phyloP scores from a whole-genome alignment of 345 rosid species.

The Geranium rotundifolium region DNA sequence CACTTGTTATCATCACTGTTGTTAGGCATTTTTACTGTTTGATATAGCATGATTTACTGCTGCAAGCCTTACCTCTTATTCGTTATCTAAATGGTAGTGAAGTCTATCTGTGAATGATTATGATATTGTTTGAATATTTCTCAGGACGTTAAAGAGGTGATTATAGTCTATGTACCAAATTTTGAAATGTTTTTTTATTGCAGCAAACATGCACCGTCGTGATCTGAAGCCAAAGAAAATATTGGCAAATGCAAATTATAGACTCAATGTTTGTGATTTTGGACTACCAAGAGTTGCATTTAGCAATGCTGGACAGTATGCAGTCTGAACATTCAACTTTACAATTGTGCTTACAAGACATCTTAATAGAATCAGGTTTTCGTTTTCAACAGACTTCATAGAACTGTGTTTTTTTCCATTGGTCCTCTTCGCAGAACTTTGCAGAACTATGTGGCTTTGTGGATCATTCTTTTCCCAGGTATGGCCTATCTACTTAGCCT shows the following conservation, averaged over 20 bases:
- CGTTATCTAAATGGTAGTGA: not conserved
- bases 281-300: slow-evolving; percentile 92
- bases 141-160: not conserved
- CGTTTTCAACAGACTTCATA: not conserved
- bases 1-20: not conserved
- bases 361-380: not conserved
- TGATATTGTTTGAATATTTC: not conserved
- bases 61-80: not conserved
- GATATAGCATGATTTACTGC: not conserved
- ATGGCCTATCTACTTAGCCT: not conserved
- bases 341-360: too few species aligned
- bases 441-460: slow-evolving; percentile 93
- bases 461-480: slow-evolving; percentile 97
- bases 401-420: slow-evolving; percentile 6
- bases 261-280: slow-evolving; percentile 90
- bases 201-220: slow-evolving; percentile 93
- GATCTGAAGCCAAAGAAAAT: slow-evolving; percentile 98
- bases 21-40: not conserved
- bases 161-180: not conserved
- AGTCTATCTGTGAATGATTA: not conserved
- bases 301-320: slow-evolving; percentile 88
- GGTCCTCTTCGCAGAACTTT: slow-evolving; percentile 45
- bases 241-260: slow-evolving; percentile 94
- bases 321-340: too few species aligned
- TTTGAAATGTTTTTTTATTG: slow-evolving; percentile 10